A percentile compares a stretch with the other conserved stretches of the same genome.
These are phyloP conservation scores for Prinsepia uniflora DNA, from an alignment of 306 rosid genomes.

Conservation along the genomic window DNA sequence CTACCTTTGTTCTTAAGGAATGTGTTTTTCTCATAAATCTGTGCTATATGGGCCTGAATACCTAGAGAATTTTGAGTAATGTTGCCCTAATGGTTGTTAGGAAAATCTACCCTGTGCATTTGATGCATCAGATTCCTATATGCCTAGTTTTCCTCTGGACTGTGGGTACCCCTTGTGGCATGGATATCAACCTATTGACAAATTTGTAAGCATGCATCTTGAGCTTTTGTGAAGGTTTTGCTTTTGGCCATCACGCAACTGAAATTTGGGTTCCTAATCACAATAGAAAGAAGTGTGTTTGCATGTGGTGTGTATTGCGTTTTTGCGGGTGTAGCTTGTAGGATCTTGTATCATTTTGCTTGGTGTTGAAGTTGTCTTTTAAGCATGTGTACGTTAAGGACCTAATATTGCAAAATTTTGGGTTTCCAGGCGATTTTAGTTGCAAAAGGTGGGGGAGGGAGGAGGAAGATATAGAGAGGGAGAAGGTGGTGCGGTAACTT, in stretches of 20 bases:
- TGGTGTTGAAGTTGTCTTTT: neutral
- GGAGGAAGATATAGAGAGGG: neutral
- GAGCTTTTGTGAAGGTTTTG: conserved; percentile 14
- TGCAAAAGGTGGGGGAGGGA: neutral
- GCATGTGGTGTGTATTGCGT: neutral
- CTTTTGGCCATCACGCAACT: neutral
- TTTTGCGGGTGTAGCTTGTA: neutral
- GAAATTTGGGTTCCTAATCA: neutral
- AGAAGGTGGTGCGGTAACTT: neutral
- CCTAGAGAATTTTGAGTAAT: neutral
- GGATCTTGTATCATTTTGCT: neutral
- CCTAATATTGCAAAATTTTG: neutral
- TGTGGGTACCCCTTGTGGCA: neutral
- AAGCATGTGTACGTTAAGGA: neutral
- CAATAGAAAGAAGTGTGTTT: neutral
- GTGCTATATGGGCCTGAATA: neutral
- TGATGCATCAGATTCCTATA: neutral
- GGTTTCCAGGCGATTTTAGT: no score
- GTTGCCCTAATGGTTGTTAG: conserved; percentile 4
- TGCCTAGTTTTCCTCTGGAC: neutral
- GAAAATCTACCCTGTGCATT: conserved; percentile 4
- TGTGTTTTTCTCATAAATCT: neutral
- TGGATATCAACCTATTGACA: conserved; percentile 1
- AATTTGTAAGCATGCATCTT: neutral
- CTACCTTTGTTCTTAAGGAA: conserved; percentile 1